These are phyloP conservation scores for Dichomitus squalens DNA, from an alignment of 1,284 basidiomycete species.

Conservation along the genomic window DNA sequence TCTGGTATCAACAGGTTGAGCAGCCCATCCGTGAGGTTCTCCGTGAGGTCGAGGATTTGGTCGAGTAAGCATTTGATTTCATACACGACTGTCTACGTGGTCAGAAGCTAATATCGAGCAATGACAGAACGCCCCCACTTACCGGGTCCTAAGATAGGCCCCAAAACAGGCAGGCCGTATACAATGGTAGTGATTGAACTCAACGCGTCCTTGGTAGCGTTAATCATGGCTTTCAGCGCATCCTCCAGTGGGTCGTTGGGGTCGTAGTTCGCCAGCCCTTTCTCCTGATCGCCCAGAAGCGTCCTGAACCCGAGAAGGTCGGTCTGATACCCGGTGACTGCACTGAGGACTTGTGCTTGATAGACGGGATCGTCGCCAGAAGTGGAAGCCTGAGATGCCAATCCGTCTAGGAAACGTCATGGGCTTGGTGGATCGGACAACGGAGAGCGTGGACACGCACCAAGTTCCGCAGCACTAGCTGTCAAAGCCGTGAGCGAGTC, in stretches of 20 bases:
- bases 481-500: constrained; percentile 28
- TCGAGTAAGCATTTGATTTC: constrained; percentile 53
- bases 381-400: constrained; percentile 12
- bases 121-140: constrained; percentile 29
- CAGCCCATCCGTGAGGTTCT: constrained; percentile 51
- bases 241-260: constrained; percentile 45
- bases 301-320: constrained; percentile 42
- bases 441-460: background rate
- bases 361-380: constrained; percentile 35
- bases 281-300: constrained; percentile 41
- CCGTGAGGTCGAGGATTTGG: constrained; percentile 45
- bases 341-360: constrained; percentile 39
- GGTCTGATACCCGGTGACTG: constrained; percentile 42
- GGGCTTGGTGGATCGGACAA: background rate
- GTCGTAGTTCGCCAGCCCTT: constrained; percentile 59
- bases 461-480: constrained; percentile 26
- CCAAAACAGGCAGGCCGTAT: constrained; percentile 44
- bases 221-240: constrained; percentile 50
- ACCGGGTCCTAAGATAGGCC: constrained; percentile 58
- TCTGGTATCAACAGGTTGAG: constrained; percentile 44
- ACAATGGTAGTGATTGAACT: constrained; percentile 34
- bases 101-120: background rate
- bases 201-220: constrained; percentile 50
- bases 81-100: constrained; percentile 41
- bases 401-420: constrained; percentile 4